Evolutionary conservation across 495 filamentous ascomycete genomes (phyloP), one percentile per base, ranked within the genome.

Genomic region (Xylaria castorea): DNA sequence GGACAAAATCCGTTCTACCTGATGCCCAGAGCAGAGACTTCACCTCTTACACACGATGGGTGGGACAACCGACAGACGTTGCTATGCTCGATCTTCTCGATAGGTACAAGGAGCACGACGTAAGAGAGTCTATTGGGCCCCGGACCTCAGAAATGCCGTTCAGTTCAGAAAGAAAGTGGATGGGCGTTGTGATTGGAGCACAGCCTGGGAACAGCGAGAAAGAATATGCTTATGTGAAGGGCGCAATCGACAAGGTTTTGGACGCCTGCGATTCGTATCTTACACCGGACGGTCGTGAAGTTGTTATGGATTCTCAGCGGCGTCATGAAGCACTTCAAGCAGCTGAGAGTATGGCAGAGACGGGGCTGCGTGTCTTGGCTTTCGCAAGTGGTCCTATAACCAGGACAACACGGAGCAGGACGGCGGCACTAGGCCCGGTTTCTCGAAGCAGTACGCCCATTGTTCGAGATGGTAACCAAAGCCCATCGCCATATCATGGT

Each of bases 111-210:
- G 94, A 97, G 77, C 92, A 95, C 61, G 96, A 99, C 82, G 89
- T 95, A 27, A 89, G 96, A 57, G 92, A 97, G 48, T 89, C 92
- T 18, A 90, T 97, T 67, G 92, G 93, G 48, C 88, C 87, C 38
- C 91, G 94, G 44, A 88, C 91, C 22, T 88, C 89, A 30, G 96
- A 98, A 78, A 94, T 92, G 1, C 95, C 96, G 0, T 99, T 99
- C 78, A 97, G 94, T 77, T 98, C 96, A 1, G 95, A 98, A 76
- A 89, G 94, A 60, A 99, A 98, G 81, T 99, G 96, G 95, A 99
- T 98, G 96, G 96, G 96, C 44, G 94, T 97, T 18, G 90, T 93
- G 2, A 94, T 97, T 74, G 90, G 91, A 40, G 86, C 84, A 4
- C 86, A 87, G 70, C 80, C 88, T 6, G 83, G 79, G 25, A 85